Conservation (phyloP, 2,329 filamentous ascomycete genomes). For the Penicillium sp. region DNA sequence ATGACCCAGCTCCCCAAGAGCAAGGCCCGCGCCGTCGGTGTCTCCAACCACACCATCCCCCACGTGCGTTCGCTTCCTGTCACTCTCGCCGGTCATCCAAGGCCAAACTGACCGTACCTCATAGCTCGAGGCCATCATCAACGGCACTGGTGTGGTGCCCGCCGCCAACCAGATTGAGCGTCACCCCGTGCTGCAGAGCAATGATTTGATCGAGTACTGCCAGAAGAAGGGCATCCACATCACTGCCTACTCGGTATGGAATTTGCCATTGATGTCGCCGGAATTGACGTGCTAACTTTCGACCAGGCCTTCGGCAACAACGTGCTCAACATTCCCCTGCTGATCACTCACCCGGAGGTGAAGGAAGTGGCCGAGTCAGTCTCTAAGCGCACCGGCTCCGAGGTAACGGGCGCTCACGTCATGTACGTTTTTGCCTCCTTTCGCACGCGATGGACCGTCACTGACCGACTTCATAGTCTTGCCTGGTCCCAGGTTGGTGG, state of each 20-base stretch:
- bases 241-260: slow-evolving; percentile 59
- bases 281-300: slow-evolving; percentile 8
- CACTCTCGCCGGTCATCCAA: not conserved
- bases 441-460: not conserved
- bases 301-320: slow-evolving; percentile 56
- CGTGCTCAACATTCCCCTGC: slow-evolving; percentile 59
- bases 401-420: slow-evolving; percentile 38
- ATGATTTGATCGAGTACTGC: slow-evolving; percentile 56
- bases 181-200: slow-evolving; percentile 65
- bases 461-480: slow-evolving; percentile 25
- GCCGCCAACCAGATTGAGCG: slow-evolving; percentile 68
- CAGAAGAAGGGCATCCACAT: slow-evolving; percentile 58
- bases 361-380: slow-evolving; percentile 62
- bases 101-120: not conserved
- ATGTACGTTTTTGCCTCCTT: slow-evolving; percentile 23
- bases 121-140: slow-evolving; percentile 54
- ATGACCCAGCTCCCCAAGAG: slow-evolving; percentile 45
- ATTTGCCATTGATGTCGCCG: not conserved
- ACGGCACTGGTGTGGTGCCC: slow-evolving; percentile 56
- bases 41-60: slow-evolving; percentile 42
- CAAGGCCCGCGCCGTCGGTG: slow-evolving; percentile 43
- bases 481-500: slow-evolving; percentile 43
- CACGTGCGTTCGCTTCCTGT: slow-evolving; percentile 27
- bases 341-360: slow-evolving; percentile 61
- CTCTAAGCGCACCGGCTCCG: slow-evolving; percentile 33